Base-by-base conservation (phyloP, 2,329 filamentous ascomycete genomes). In the Calonectria montana region DNA sequence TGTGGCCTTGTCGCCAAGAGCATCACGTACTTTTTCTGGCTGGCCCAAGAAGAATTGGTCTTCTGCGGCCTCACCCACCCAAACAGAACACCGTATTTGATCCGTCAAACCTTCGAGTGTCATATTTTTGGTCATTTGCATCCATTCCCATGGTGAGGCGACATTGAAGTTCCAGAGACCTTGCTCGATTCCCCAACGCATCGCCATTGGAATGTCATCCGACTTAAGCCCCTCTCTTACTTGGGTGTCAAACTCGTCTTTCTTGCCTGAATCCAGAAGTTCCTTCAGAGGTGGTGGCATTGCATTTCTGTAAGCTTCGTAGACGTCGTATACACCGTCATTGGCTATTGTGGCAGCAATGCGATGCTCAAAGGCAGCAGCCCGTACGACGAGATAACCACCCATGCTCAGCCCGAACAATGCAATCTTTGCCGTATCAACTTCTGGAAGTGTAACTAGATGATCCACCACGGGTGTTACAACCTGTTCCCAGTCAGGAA, bases 301-400 rank as follows among this genome's bases (percentile, higher is more conserved):
- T 1, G 73, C 62, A 37, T 64, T 43, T 45, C 61, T 9, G 74
- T 69, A n/a, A 71, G 63, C 25, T 68, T 75, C 62, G 8, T 72
- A 45, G 76, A 80, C 73, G 65, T 83, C 78, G 71, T 77, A 84
- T 3, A 87, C 69, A 2, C 84, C 86, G 72, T 86, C 85, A 29
- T 85, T 78, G 39, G 81, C 78, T 59, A 86, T 76, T 6, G 82
- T 76, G 4, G 85, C 86, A 1, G 82, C 80, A 48, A 87, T 76
- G 7, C 86, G 84, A 67, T 81, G 83, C 64, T 88, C 86, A 71
- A 85, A 85, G 2, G 85, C 84, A 0, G 86, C 85, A 0, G 85
- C 85, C 1, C 84, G 82, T 3, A 82, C 77, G 6, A 80, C 82
- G 2, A 87, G 80, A 35, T 79, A 83, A 1, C 85, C 85, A 10